Percentiles rank a stretch among this genome's conserved stretches.
These are phyloP conservation scores for Macrotyloma uniflorum DNA, from an alignment of 306 rosid genomes.

Conservation along the genomic window DNA sequence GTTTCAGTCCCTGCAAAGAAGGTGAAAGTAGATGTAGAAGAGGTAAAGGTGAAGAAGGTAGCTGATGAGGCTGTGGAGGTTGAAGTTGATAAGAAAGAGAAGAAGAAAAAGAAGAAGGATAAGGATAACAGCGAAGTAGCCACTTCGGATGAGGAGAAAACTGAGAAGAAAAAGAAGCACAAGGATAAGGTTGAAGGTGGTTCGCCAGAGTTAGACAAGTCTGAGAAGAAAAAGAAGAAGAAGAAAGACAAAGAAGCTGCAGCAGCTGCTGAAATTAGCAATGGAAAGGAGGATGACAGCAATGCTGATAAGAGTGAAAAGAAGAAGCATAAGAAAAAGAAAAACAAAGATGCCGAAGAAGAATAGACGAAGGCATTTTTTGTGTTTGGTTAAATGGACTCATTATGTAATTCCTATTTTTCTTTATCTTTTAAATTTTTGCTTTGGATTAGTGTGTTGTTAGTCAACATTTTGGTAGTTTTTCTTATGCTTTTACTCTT, in stretches of 20 bases:
- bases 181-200: conserved; percentile 49
- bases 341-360: conserved; percentile 55
- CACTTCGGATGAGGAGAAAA: conserved; percentile 48
- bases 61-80: conserved; percentile 35
- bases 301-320: conserved; percentile 63
- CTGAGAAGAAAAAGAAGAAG: conserved; percentile 72
- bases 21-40: conserved; percentile 35
- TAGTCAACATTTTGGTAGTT: not conserved
- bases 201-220: conserved; percentile 55
- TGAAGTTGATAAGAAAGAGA: conserved; percentile 57
- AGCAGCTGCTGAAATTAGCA: conserved; percentile 26
- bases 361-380: conserved; percentile 40
- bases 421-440: not conserved
- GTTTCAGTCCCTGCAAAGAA: conserved; percentile 56
- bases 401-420: conserved; percentile 10
- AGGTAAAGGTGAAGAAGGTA: conserved; percentile 39
- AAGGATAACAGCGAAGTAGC: conserved; percentile 40
- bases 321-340: conserved; percentile 64
- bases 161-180: conserved; percentile 57
- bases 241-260: conserved; percentile 51
- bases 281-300: conserved; percentile 38
- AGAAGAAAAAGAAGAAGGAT: conserved; percentile 61
- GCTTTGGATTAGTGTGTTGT: not conserved
- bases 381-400: conserved; percentile 18
- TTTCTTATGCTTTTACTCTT: not conserved